Evolutionary conservation across 2,329 filamentous ascomycete genomes (phyloP).

Genomic region (Sclerotinia nivalis): DNA sequence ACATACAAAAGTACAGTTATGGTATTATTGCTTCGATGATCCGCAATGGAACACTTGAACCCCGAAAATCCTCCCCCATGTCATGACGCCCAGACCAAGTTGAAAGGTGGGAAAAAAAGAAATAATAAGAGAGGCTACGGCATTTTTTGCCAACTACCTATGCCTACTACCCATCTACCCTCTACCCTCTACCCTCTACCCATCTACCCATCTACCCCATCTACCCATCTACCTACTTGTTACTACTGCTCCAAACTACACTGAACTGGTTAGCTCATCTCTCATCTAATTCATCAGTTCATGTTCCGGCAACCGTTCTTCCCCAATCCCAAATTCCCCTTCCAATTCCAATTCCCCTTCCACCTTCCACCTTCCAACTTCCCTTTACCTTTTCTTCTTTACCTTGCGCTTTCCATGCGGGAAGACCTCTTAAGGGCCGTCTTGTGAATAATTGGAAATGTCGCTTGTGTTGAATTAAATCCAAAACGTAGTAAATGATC

Average conservation of each 20-base stretch:
- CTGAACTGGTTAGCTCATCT: background rate
- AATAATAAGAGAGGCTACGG: background rate
- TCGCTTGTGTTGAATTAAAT: slow-evolving; percentile 19
- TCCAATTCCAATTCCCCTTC: background rate
- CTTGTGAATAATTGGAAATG: slow-evolving; percentile 9
- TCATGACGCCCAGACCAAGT: slow-evolving; percentile 1
- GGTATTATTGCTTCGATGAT: slow-evolving; percentile 11
- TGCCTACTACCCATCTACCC: too few relatives aligned
- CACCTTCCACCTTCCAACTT: background rate
- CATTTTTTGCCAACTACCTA: too few relatives aligned
- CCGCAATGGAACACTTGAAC: slow-evolving; percentile 6
- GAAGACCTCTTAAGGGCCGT: background rate
- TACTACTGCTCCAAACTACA: background rate
- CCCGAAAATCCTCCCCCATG: slow-evolving; percentile 1
- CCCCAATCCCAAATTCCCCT: slow-evolving; percentile 16
- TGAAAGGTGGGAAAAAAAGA: background rate
- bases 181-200: too few relatives aligned
- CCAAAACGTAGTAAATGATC: slow-evolving; percentile 15
- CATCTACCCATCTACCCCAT: too few relatives aligned
- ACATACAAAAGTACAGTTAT: background rate
- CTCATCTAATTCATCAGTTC: background rate
- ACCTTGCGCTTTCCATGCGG: background rate
- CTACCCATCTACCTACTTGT: too few relatives aligned
- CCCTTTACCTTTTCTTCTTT: background rate
- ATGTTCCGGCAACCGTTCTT: slow-evolving; percentile 23